A percentile compares a stretch with the other conserved stretches of the same genome.
Evolutionary conservation across 345 rosid species (phyloP).

Genomic region (Turnera subulata): DNA sequence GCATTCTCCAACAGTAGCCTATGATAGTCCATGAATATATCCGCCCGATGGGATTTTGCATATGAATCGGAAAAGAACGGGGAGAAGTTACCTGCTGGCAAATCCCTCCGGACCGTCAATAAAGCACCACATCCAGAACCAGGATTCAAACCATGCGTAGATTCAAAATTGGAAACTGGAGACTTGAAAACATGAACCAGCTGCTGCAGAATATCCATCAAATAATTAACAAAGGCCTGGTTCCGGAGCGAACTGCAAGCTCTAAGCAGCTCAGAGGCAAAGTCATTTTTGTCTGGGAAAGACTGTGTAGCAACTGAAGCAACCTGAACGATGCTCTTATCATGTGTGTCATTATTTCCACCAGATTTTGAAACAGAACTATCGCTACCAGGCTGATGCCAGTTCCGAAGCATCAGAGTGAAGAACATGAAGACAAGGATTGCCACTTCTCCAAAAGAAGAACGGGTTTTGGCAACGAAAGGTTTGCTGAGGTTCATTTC

Average conservation of each 20-base stretch:
- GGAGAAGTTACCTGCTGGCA: conserved; percentile 88
- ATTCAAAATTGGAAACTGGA: conserved; percentile 51
- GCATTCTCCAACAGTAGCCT: conserved; percentile 87
- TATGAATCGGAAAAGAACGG: conserved; percentile 99
- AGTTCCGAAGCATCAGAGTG: conserved; percentile 98
- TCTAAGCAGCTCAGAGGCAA: conserved; percentile 71
- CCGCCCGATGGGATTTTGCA: conserved; percentile 83
- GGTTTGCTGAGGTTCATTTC: conserved; percentile 75
- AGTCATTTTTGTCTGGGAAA: conserved; percentile 71
- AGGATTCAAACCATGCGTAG: conserved; percentile 51
- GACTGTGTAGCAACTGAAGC: conserved; percentile 49
- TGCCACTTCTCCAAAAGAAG: conserved; percentile 84
- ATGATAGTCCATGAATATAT: conserved; percentile 87
- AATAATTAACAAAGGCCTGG: conserved; percentile 82
- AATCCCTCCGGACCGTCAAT: conserved; percentile 81
- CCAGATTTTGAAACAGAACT: conserved; percentile 41
- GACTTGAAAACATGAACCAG: conserved; percentile 83
- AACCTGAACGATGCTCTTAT: conserved; percentile 50
- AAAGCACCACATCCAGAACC: conserved; percentile 96
- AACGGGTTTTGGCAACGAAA: conserved; percentile 55
- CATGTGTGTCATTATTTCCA: conserved; percentile 54
- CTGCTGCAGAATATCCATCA: conserved; percentile 96
- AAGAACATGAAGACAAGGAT: conserved; percentile 96
- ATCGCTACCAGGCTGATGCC: conserved; percentile 97
- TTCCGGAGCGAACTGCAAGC: conserved; percentile 81